Evolutionary conservation across 2,329 filamentous ascomycete genomes (phyloP).

Genomic region (Colletotrichum viniferum): DNA sequence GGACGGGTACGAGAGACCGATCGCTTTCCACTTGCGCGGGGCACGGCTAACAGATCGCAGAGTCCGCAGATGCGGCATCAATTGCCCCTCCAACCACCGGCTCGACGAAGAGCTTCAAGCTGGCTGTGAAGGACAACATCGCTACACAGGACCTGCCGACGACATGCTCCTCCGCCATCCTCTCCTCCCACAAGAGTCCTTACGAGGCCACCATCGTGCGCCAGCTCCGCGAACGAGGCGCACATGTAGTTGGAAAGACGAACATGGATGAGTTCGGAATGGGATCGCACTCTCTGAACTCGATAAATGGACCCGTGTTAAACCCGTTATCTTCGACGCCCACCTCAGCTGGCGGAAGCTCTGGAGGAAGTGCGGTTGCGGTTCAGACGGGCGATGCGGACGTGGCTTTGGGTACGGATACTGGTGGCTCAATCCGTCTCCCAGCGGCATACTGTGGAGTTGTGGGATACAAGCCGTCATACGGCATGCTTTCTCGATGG

Average conservation of each 20-base stretch:
- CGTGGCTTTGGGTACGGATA: constrained; percentile 87
- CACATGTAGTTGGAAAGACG: constrained; percentile 75
- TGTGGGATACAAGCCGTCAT: constrained; percentile 89
- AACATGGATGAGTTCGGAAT: constrained; percentile 98
- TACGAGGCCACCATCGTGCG: constrained; percentile 83
- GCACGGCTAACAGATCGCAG: not conserved
- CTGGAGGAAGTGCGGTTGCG: constrained; percentile 89
- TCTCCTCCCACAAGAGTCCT: constrained; percentile 74
- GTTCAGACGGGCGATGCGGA: constrained; percentile 66
- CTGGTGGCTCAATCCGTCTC: constrained; percentile 84
- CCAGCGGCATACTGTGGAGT: constrained; percentile 86
- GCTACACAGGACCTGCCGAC: constrained; percentile 69
- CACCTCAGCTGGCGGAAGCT: constrained; percentile 84
- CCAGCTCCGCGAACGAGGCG: constrained; percentile 67
- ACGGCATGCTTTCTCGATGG: constrained; percentile 83
- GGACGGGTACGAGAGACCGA: not conserved
- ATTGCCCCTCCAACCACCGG: not conserved
- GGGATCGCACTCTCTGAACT: constrained; percentile 83
- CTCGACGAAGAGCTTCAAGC: constrained; percentile 35
- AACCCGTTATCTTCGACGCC: constrained; percentile 46
- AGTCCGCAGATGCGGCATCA: not conserved
- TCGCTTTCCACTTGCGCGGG: not conserved
- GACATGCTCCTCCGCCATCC: constrained; percentile 81
- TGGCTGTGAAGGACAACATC: constrained; percentile 82
- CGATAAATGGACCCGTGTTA: constrained; percentile 68